Evolutionary conservation across 202 grass and related monocot genomes (phyloP), one percentile per base, ranked within the genome.

Genomic region (Carex sylvatica): DNA sequence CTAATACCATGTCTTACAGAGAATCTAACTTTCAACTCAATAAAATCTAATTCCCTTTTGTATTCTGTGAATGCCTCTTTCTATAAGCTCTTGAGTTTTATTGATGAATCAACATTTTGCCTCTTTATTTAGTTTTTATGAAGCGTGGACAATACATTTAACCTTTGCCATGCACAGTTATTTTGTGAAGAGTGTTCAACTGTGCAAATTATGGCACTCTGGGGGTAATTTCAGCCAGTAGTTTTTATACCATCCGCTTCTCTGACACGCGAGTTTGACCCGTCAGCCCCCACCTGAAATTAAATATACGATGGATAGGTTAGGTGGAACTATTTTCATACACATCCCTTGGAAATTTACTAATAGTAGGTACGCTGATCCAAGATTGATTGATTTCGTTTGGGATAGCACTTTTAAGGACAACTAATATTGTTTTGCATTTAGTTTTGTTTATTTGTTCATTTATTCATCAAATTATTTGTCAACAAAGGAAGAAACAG

Each of bases 121-220:
- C 38, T 8, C 38, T 40, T 40, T 40, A 40, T 40, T 6, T 40
- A 40, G 6, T 40, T 8, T 40, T 40, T 40, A 40, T 40, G 38
- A 40, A 60, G 53, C 52, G 8, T 3, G 19, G 10, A 58, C 53
- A 4, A 72, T 36, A 22, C 20, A 78, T 78, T 77, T 40, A 12
- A 78, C 74, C 74, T 59, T 80, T 99, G 93, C 91, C 93, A 99
- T 30, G 96, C 96, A 85, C 67, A 89, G 33, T 88, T 74, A 80
- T 95, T 95, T 90, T 87, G 80, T 9, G 22, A 46, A 63, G 35
- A 80, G 85, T 95, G 96, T 63, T 99, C 86, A 47, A 99, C 96
- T 65, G 93, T 99, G 75, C 93, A 99, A 68, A 99, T 95, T 74
- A 99, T 75, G 40, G 89, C 96, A 89, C 83, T 93, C 74, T 99